Evolutionary conservation across 805 yeast genomes (phyloP), one percentile per base, ranked within the genome.

Genomic region (Candida patagonica): DNA sequence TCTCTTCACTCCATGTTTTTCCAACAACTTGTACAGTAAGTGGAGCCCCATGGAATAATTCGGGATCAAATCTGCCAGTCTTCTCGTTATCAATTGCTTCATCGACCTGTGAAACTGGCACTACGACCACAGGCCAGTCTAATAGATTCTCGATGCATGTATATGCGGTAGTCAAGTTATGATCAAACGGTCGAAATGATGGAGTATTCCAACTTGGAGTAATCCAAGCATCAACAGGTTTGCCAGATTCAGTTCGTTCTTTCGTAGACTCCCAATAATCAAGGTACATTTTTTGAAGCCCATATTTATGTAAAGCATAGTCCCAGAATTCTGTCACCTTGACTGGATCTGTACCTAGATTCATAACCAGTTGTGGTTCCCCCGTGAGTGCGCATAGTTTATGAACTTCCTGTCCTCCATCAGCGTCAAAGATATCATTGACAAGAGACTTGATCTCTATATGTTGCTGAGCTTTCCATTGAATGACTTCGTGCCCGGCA

Each of bases 1-100:
- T 71, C 49, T 78, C 85, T 50, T 78, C 86, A 43, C 75, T 70
- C 41, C 68, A 70, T 40, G 77, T 63, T 41, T 70, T 63, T 23
- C 78, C 70, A 15, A 74, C 66, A 15, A 78, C 46, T 52, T 78
- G 85, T 9, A 76, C 48, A 4, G 69, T 62, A 3, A 77, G 74
- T 0, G 83, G 80, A 50, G 73, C 73, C 2, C 74, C 76, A 42
- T 66, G 61, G 39, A 56, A 61, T 30, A 65, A 56, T 37, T 67
- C 71, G 4, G 76, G 67, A 40, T 71, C 63, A 56, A 74, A 75
- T 30, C 63, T 27, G 9, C 24, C 16, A 12, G 21, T 21, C n/a
- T 36, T 29, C 51, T 62, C 54, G 16, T 72, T 53, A 17, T 67
- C 61, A 6, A 79, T 78, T 32, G 69, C 55, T 1, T 69, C 63